These are phyloP conservation scores for Metarhizium humberi DNA, from an alignment of 2,329 filamentous ascomycete genomes.

Conservation along the genomic window DNA sequence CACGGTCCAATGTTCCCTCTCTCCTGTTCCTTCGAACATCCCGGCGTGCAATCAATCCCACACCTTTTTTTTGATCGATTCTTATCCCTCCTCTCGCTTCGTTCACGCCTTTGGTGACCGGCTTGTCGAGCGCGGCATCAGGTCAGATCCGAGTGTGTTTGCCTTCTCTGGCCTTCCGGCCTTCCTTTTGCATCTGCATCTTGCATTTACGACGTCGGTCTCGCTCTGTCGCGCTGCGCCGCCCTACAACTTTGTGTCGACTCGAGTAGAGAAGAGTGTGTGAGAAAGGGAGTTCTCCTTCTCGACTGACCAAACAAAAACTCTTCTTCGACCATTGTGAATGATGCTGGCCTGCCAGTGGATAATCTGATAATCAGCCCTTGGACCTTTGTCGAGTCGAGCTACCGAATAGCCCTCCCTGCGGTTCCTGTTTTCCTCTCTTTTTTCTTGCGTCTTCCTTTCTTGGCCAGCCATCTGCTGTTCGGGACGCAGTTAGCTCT, in stretches of 20 bases:
- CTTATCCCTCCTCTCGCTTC: not conserved
- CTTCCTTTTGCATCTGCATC: not conserved
- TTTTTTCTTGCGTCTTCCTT: not conserved
- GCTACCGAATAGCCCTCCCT: not conserved
- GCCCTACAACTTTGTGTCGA: not conserved
- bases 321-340: not conserved
- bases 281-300: not conserved
- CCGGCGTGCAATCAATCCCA: not conserved
- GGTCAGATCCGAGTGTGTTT: not conserved
- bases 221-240: not conserved
- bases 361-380: not conserved
- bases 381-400: slow-evolving; percentile 1
- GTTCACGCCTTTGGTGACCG: not conserved
- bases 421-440: not conserved
- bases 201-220: not conserved
- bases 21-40: not conserved
- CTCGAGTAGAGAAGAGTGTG: not conserved
- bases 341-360: slow-evolving; percentile 4
- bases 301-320: slow-evolving; percentile 1
- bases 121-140: not conserved
- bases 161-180: not conserved
- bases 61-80: not conserved
- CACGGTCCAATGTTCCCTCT: not conserved
- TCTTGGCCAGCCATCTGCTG: not conserved
- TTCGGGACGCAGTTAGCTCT: not conserved